Evolutionary conservation across 2,329 filamentous ascomycete genomes (phyloP).

Genomic region (Calycina herbarum): DNA sequence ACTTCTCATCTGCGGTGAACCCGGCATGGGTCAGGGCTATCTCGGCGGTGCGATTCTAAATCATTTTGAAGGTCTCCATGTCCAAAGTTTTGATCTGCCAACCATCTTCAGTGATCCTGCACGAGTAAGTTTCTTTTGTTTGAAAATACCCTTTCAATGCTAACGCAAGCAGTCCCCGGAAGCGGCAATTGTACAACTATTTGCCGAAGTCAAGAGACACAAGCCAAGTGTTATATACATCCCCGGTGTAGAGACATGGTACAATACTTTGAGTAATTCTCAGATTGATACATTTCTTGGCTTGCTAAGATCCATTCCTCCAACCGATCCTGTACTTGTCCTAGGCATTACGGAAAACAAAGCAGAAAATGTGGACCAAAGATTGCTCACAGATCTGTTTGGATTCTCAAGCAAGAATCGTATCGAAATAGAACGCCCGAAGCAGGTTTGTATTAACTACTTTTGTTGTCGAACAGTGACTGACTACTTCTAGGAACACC

Average conservation of each 20-base stretch:
- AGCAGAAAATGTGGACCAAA: conserved; percentile 58
- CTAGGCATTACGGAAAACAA: conserved; percentile 79
- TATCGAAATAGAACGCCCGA: conserved; percentile 68
- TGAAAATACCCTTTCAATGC: not conserved
- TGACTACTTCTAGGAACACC: conserved; percentile 51
- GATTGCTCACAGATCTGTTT: conserved; percentile 77
- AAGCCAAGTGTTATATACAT: conserved; percentile 97
- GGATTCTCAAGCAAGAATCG: conserved; percentile 80
- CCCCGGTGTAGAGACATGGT: conserved; percentile 88
- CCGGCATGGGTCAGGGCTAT: conserved; percentile 94
- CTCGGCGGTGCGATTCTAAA: conserved; percentile 82
- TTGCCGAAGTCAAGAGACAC: conserved; percentile 88
- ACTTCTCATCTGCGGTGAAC: conserved; percentile 75
- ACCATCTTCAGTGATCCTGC: conserved; percentile 81
- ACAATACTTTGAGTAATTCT: conserved; percentile 57
- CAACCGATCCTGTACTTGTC: conserved; percentile 85
- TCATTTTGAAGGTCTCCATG: conserved; percentile 89
- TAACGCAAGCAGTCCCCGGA: conserved; percentile 48
- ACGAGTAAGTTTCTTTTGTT: conserved; percentile 52
- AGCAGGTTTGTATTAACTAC: conserved; percentile 48
- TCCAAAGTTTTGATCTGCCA: conserved; percentile 90
- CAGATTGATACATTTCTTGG: conserved; percentile 80
- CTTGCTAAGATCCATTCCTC: conserved; percentile 78
- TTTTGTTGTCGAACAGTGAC: conserved; percentile 15
- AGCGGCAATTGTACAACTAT: conserved; percentile 85